phyloP scores from a whole-genome alignment of 2,329 filamentous ascomycete genomes.

The Xenoacremonium recifei region DNA sequence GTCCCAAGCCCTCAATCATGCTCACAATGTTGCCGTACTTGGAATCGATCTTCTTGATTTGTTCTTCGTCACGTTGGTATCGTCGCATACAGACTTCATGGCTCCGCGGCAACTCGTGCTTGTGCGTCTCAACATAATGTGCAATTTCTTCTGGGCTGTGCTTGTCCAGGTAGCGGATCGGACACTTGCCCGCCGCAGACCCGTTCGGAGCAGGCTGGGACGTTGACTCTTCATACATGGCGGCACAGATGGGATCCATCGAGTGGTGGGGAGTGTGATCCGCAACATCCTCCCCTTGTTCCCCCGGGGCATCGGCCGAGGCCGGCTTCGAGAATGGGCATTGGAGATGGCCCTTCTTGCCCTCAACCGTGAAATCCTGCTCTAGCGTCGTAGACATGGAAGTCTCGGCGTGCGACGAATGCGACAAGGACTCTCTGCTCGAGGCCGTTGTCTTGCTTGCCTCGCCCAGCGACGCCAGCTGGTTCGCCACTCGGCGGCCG shows the following conservation, averaged over 20 bases:
- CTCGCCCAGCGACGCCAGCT: slow-evolving; percentile 48
- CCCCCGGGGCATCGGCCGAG: slow-evolving; percentile 27
- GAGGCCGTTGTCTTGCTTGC: slow-evolving; percentile 51
- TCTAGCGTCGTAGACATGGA: slow-evolving; percentile 69
- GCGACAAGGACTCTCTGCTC: slow-evolving; percentile 47
- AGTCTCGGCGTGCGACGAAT: slow-evolving; percentile 46
- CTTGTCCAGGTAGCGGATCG: slow-evolving; percentile 88
- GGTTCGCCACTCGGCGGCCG: slow-evolving; percentile 57
- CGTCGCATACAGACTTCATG: slow-evolving; percentile 90
- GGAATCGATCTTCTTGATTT: slow-evolving; percentile 84
- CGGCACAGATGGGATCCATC: slow-evolving; percentile 61
- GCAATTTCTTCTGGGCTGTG: slow-evolving; percentile 93
- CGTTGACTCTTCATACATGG: slow-evolving; percentile 59
- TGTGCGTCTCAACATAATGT: slow-evolving; percentile 90
- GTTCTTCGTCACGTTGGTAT: slow-evolving; percentile 83
- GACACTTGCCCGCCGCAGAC: slow-evolving; percentile 67
- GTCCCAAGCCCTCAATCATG: slow-evolving; percentile 89
- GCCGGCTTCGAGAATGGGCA: slow-evolving; percentile 70
- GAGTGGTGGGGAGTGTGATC: slow-evolving; percentile 49
- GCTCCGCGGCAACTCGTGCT: slow-evolving; percentile 89
- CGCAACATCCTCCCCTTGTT: slow-evolving; percentile 23
- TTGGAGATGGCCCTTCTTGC: slow-evolving; percentile 73
- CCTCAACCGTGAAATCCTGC: slow-evolving; percentile 86
- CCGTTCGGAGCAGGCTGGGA: slow-evolving; percentile 51
- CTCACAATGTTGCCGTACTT: slow-evolving; percentile 91